Conservation (phyloP, 495 filamentous ascomycete species). For the Lasiosphaeris hirsuta region DNA sequence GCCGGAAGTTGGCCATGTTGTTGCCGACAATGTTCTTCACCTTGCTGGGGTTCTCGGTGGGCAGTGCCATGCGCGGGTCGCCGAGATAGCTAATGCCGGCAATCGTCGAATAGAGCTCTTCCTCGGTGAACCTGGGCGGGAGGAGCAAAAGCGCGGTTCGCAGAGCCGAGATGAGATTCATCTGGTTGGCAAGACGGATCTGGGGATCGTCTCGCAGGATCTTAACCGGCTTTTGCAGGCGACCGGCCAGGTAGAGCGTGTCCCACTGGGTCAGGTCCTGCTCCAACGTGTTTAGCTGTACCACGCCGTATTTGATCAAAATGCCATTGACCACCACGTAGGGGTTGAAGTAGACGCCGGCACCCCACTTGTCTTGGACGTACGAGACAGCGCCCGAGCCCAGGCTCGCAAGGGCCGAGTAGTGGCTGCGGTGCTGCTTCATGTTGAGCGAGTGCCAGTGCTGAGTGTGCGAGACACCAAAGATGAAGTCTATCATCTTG, state of each 20-base stretch:
- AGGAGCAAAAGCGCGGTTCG: conserved; percentile 85
- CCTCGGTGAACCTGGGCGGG: conserved; percentile 79
- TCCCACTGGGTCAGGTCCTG: conserved; percentile 84
- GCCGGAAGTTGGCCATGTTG: conserved; percentile 87
- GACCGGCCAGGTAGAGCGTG: conserved; percentile 88
- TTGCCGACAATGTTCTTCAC: conserved; percentile 88
- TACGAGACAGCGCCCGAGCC: conserved; percentile 78
- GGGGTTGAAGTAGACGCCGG: conserved; percentile 96
- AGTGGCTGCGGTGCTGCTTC: conserved; percentile 83
- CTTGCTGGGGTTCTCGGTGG: conserved; percentile 87
- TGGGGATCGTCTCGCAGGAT: conserved; percentile 90
- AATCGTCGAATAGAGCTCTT: conserved; percentile 83
- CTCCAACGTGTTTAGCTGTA: conserved; percentile 85
- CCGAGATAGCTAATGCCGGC: conserved; percentile 90
- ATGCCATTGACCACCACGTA: conserved; percentile 95
- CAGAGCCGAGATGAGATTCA: conserved; percentile 87
- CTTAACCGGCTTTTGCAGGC: conserved; percentile 95
- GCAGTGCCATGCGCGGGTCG: conserved; percentile 86
- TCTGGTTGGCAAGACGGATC: conserved; percentile 88
- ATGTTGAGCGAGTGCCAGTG: conserved; percentile 97
- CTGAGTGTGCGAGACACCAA: conserved; percentile 90
- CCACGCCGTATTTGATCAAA: conserved; percentile 95
- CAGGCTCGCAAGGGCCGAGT: conserved; percentile 79
- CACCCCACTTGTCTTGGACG: conserved; percentile 84
- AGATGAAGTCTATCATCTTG: conserved; percentile 99